Percentiles rank a stretch among this genome's conserved stretches.
Conservation (phyloP, 2,329 filamentous ascomycete species). For the Xenoacremonium recifei region DNA sequence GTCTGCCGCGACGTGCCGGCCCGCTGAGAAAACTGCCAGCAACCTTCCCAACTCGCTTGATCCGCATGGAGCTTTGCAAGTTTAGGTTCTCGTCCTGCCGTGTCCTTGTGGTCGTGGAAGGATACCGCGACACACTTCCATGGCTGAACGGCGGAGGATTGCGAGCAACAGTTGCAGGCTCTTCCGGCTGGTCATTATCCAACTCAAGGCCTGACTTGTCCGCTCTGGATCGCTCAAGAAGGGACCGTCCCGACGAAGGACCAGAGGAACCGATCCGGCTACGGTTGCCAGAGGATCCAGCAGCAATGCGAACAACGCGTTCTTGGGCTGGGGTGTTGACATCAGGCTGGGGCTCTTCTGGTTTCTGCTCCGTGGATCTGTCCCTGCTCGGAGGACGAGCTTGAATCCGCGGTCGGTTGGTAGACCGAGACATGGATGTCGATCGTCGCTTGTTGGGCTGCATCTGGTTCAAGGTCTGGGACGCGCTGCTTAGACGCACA, state of each 20-base stretch:
- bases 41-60: conserved; percentile 74
- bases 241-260: conserved; percentile 35
- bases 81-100: conserved; percentile 62
- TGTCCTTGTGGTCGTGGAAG: conserved; percentile 48
- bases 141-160: conserved; percentile 46
- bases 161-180: conserved; percentile 49
- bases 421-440: conserved; percentile 45
- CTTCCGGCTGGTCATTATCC: conserved; percentile 47
- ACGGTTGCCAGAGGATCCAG: conserved; percentile 49
- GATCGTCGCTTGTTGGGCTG: conserved; percentile 46
- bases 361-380: conserved; percentile 39
- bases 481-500: conserved; percentile 54
- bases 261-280: conserved; percentile 36
- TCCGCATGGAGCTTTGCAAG: conserved; percentile 70
- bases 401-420: conserved; percentile 29
- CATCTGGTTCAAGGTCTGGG: conserved; percentile 42
- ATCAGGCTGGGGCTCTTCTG: conserved; percentile 34
- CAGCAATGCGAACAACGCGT: conserved; percentile 54
- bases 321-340: conserved; percentile 55
- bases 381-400: conserved; percentile 43
- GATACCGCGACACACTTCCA: conserved; percentile 53
- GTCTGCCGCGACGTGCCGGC: conserved; percentile 72
- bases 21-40: conserved; percentile 77
- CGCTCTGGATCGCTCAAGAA: conserved; percentile 30
- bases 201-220: conserved; percentile 37